These are phyloP conservation scores for Artemisia tridentata DNA, from an alignment of 129 eudicot genomes.

Conservation along the genomic window DNA sequence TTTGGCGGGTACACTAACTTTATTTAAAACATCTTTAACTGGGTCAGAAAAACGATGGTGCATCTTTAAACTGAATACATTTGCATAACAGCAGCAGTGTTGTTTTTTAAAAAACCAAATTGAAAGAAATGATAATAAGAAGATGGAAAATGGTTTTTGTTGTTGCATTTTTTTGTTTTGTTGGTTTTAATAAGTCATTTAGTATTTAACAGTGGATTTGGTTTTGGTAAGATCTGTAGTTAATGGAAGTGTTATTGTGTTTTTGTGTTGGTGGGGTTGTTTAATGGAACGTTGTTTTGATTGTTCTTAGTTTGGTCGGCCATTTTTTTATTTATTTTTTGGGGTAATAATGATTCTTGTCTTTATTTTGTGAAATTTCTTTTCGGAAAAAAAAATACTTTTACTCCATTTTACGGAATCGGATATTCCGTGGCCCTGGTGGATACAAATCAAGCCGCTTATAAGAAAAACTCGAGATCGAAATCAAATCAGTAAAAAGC, in stretches of 20 bases:
- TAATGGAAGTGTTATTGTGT: neutral
- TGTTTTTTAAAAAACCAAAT: constrained; percentile 10
- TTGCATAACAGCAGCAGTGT: constrained; percentile 34
- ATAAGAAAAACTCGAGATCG: no score
- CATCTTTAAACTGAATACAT: constrained; percentile 61
- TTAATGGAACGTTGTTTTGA: no score
- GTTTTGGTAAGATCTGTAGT: neutral
- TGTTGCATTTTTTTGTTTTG: no score
- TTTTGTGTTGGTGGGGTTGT: neutral
- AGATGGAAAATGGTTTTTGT: constrained; percentile 29
- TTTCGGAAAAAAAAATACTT: no score
- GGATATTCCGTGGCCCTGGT: no score
- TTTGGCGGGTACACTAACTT: constrained; percentile 40
- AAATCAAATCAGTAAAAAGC: no score
- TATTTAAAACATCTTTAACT: constrained; percentile 49
- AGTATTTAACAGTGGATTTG: neutral
- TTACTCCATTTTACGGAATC: no score
- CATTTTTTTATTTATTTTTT: no score
- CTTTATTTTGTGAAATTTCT: no score
- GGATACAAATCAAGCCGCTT: no score
- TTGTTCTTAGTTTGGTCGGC: no score
- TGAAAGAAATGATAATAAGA: constrained; percentile 33
- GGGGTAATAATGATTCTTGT: no score
- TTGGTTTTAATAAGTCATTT: neutral
- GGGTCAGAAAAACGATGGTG: constrained; percentile 81